Percentiles rank a stretch among this genome's conserved stretches.
Evolutionary conservation across 176 grass and related monocot genomes (phyloP).

Genomic region (Oryza meridionalis): DNA sequence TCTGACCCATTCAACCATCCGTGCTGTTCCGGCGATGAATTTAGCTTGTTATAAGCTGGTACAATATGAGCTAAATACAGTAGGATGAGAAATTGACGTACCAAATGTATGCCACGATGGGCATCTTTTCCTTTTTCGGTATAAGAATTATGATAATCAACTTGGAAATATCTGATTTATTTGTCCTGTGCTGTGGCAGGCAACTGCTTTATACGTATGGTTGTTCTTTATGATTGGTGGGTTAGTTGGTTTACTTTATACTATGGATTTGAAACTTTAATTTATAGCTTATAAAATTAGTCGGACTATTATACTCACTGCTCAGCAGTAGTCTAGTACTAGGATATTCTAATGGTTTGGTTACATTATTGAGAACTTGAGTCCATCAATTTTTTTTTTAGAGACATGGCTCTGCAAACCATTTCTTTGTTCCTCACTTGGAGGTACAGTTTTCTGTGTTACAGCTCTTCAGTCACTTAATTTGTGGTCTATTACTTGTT

Average conservation of each 20-base stretch:
- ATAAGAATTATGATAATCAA: slow-evolving; percentile 7
- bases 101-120: neutral
- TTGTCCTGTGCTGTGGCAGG: neutral
- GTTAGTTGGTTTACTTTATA: slow-evolving; percentile 36
- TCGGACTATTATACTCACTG: neutral
- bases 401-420: neutral
- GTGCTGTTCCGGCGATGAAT: slow-evolving; percentile 20
- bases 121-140: slow-evolving; percentile 7
- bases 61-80: neutral
- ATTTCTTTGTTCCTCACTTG: neutral
- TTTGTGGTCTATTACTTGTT: neutral
- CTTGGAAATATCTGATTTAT: slow-evolving; percentile 4
- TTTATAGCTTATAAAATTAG: neutral
- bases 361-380: neutral
- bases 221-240: slow-evolving; percentile 27
- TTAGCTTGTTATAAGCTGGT: slow-evolving; percentile 24
- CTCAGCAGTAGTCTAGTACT: neutral
- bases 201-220: neutral
- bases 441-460: neutral
- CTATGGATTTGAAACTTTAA: slow-evolving; percentile 5
- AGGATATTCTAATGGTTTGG: neutral
- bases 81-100: slow-evolving; percentile 25
- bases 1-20: neutral
- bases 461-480: neutral
- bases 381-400: neutral